Evolutionary conservation across 345 rosid species (phyloP).

Genomic region (Eutrema yunnanense): DNA sequence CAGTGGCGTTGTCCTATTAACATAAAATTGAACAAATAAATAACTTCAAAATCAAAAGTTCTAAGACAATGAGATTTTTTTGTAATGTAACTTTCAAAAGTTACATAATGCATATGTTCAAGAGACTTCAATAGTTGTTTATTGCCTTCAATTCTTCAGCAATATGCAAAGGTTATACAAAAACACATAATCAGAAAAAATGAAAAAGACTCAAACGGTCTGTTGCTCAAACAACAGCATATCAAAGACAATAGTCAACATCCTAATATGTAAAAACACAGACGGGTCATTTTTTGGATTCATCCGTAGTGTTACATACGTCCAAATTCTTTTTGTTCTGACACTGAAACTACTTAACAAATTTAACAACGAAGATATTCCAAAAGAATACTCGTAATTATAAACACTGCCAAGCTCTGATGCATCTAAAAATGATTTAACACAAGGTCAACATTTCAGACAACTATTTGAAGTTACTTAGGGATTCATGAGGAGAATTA

Average conservation of each 20-base stretch:
- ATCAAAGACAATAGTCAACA: background rate
- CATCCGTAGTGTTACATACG: background rate
- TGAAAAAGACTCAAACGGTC: background rate
- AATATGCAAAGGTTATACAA: background rate
- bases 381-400: background rate
- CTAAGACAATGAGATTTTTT: background rate
- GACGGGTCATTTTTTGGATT: background rate
- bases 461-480: background rate
- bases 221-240: background rate
- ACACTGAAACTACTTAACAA: background rate
- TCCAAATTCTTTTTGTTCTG: background rate
- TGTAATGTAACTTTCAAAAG: background rate
- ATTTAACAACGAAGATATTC: background rate
- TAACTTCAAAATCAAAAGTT: background rate
- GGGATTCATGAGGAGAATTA: background rate
- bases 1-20: constrained; percentile 54
- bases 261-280: constrained; percentile 10
- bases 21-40: background rate
- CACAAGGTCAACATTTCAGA: background rate
- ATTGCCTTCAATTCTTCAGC: background rate
- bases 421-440: background rate
- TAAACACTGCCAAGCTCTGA: constrained; percentile 1
- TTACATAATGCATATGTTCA: background rate
- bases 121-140: background rate
- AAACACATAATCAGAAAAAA: background rate